These are phyloP conservation scores for Malus domestica DNA, from an alignment of 306 rosid species.

Conservation along the genomic window ASM211411v1 NC_041798.1:21063501-21064000, in stretches of 20 bases:
- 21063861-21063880: conserved; percentile 16
- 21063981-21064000: not conserved
- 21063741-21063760: not conserved
- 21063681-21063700: conserved; percentile 36
- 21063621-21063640: conserved; percentile 78
- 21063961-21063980: not conserved
- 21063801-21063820: conserved; percentile 96
- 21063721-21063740: not conserved
- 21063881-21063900: not conserved
- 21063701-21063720: not conserved
- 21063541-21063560: conserved; percentile 92
- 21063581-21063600: conserved; percentile 90
- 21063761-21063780: conserved; percentile 40
- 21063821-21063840: conserved; percentile 98
- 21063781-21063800: conserved; percentile 84
- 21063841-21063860: conserved; percentile 94
- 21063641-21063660: conserved; percentile 95
- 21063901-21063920: not conserved
- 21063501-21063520: conserved; percentile 95
- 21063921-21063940: not conserved
- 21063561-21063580: conserved; percentile 96
- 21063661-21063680: conserved; percentile 96
- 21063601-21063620: conserved; percentile 80
- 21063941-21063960: not conserved
- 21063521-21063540: conserved; percentile 90